phyloP scores from a whole-genome alignment of 2,329 filamentous ascomycete species.

The Tolypocladium sp. region DNA sequence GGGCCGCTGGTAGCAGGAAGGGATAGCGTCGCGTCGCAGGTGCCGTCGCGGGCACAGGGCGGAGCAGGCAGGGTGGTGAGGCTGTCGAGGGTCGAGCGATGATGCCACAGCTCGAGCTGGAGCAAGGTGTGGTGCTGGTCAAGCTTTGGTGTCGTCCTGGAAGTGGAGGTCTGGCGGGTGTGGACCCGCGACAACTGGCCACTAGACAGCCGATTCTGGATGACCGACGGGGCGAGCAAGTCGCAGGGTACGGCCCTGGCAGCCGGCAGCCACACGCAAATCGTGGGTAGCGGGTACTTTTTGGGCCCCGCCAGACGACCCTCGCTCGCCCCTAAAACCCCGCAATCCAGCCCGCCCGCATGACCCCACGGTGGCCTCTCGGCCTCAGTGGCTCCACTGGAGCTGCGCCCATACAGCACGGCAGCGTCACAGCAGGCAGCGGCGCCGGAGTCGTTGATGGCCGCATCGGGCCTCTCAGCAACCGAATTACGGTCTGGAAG shows the following conservation, averaged over 20 bases:
- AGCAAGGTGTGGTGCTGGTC: neutral
- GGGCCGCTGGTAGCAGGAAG: neutral
- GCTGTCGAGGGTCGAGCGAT: neutral
- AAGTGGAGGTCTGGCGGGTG: neutral
- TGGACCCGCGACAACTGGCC: neutral
- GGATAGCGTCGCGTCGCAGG: neutral
- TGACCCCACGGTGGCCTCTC: slow-evolving; percentile 14
- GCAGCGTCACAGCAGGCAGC: neutral
- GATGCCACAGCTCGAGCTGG: neutral
- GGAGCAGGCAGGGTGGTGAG: neutral
- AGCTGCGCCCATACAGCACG: neutral
- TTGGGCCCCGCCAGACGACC: neutral
- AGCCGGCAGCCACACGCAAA: neutral
- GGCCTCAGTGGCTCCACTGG: neutral
- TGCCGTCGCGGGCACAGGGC: neutral
- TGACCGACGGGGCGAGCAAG: neutral
- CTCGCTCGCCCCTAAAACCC: slow-evolving; percentile 10
- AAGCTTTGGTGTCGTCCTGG: neutral
- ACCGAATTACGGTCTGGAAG: neutral
- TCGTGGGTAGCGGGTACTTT: neutral
- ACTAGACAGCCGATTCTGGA: neutral
- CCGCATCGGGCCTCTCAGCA: neutral
- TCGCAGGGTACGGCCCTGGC: neutral
- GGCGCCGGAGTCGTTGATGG: neutral
- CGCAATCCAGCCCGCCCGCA: slow-evolving; percentile 15